Evolutionary conservation across 2,329 filamentous ascomycete species (phyloP), one percentile per base, ranked within the genome.

Genomic region (Ophiostoma piceae): DNA sequence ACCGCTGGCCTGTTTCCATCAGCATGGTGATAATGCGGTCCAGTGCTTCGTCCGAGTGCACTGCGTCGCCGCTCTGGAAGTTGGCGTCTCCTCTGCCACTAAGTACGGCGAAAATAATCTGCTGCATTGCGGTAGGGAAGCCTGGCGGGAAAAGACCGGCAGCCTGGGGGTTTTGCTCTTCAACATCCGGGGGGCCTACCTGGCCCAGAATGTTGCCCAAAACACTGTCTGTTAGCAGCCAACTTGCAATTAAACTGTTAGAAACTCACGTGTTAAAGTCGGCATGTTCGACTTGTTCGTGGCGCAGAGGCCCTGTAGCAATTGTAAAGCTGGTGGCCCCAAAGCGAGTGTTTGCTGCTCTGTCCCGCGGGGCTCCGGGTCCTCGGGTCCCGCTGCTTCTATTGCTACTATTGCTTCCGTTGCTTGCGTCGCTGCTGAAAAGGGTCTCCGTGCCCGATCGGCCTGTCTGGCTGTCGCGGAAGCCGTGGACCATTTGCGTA

Each of bases 41-140:
- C 41, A 98, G 82, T 2, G 91, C 94, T 80, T 97, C 93, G 79
- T 98, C 92, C 0, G 91, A 90, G 77, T 94, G 96, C 0, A 97
- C 94, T 8, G 89, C 92, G 78, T 98, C 94, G 26, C 93, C 92
- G 71, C 86, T 83, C 19, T 82, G 79, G 12, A 81, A 37, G 8
- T 80, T 47, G 26, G 83, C 70, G 12, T 65, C 16, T n/a, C 60
- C 32, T n/a, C 60, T 37, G 43, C 43, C 43, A 32, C 32, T 65
- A 9, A 65, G 32, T 3, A 65, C 35, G n/a, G 32, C 62, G 12
- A 39, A 12, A 2, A 65, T 22, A 1, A 65, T 74, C n/a, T 85
- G 82, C 43, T 83, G 82, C 4, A 88, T 76, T 41, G 80, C 80
- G 19, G 76, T 74, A 4, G 62, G 32, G 19, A 65, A 65, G 7